Evolutionary conservation across 1,284 basidiomycete species (phyloP), one percentile per base, ranked within the genome.

Genomic region (Phylloporus gajari): DNA sequence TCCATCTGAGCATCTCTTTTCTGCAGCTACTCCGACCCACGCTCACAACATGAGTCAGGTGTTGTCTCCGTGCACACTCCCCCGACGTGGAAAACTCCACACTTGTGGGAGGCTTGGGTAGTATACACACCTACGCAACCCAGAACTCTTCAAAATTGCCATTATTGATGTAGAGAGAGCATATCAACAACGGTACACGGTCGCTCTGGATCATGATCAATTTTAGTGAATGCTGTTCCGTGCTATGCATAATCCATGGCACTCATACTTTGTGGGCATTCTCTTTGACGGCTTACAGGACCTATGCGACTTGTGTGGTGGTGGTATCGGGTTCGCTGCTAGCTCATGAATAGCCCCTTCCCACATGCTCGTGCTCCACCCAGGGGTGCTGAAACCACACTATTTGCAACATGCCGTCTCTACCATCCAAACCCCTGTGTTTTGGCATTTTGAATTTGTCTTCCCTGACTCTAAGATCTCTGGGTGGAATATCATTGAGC

Each of bases 361-460:
- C n/a, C 65, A 80, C 56, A 78, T 80, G 9, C 75, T 80, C 67
- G 74, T 80, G 61, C 71, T 80, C 40, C 81, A 81, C 48, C n/a
- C n/a, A 0, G 74, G 80, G n/a, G n/a, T 81, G 46, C 58, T 83
- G 65, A 82, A 82, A 48, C 81, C 81, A 23, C 80, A 79, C 32
- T 83, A 80, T 67, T 68, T 82, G n/a, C n/a, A n/a, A n/a, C n/a
- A n/a, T n/a, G n/a, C 79, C n/a, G n/a, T n/a, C n/a, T n/a, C n/a
- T n/a, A n/a, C n/a, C 46, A 77, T 80, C 35, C 72, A 76, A 21
- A 80, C 79, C 0, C 79, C 81, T 4, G 73, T 71, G 17, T 74
- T 80, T 19, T 80, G 78, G 51, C 81, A 82, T 38, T 83, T 80
- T 35, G 83, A 58, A n/a, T 81, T 83, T 19, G 73, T 82, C 46